Base-by-base conservation (phyloP, 192 early-diverging fungal species). In the Coemansia sp. region DNA sequence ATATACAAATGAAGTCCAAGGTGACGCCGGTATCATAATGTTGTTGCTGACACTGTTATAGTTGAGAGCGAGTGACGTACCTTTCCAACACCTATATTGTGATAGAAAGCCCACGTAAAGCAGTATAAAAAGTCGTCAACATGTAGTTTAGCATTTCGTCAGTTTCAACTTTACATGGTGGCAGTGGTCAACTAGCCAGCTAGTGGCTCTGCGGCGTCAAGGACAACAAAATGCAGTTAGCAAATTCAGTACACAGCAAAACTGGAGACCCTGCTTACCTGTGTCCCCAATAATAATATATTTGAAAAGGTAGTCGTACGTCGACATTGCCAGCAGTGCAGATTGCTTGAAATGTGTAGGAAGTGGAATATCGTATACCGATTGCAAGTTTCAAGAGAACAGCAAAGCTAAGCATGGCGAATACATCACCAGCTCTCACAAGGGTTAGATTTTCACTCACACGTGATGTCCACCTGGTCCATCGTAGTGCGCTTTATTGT, bases 281-380 rank as follows among this genome's bases (percentile, higher is more conserved):
- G 91, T 89, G 82, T 93, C 91, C 54, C 91, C 91, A 55, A 93
- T 91, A 64, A 93, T 93, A 60, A 93, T 91, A 70, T 91, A 93
- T 86, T 93, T 80, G 73, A 59, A 79, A 57, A 84, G 52, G 71
- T 85, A 85, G 59, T 72, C 74, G 75, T 85, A 85, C 50, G 79
- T 75, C 6, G 78, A 82, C 74, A 75, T 75, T 59, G 11, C 31
- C 2, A 52, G 46, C 14, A 46, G 59, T 51, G 51, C 5, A 33
- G 50, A 22, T 32, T 32, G 63, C 53, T 11, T 51, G 31, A 31
- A 57, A 66, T 66, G 22, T 9, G 59, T 10, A 46, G 8, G 32
- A 14, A 20, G n/a, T 14, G 24, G 52, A 31, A 61, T 36, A 39
- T 17, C 52, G 25, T 32, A 32, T 23, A 19, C 11, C 52, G 27